Evolutionary conservation across 352 stramenopile species (phyloP), one percentile per base, ranked within the genome.

Genomic region (Phytophthora rubi): DNA sequence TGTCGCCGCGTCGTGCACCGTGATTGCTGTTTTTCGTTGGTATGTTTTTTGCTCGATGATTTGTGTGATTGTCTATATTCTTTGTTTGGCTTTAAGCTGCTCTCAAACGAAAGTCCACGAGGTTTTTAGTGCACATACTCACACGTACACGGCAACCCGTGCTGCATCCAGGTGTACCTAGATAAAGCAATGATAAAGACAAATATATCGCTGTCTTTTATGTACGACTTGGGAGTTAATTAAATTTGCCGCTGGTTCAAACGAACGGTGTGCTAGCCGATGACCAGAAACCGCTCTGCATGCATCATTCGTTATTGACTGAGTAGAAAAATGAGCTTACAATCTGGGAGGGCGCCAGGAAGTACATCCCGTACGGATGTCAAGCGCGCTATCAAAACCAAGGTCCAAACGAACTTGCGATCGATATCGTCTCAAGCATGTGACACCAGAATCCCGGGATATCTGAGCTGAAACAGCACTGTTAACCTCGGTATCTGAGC

Each of bases 101-200:
- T 30, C 26, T 30, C 26, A 30, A 30, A 30, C 26, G 3, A 30
- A 30, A 6, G 26, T 30, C 26, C 26, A 30, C 26, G 26, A 30
- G 26, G 26, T 30, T 30, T 30, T 30, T 5, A 30, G 26, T 5
- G 26, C 26, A 6, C 26, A 6, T 30, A 30, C 9, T 23, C 44
- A 51, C 37, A 21, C 6, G 13, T 59, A 12, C 39, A 71, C n/a
- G 57, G 49, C n/a, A 48, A 65, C 37, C 64, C 64, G 35, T 66
- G 57, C 57, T 71, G 35, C 39, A 65, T 71, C 55, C 47, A 66
- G 48, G 33, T 9, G 9, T 65, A 64, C 39, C 49, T 71, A 42
- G 7, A 16, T 10, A 52, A 7, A 52, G 16, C n/a, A 52, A 52
- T 23, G 37, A 61, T 0, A 42, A 62, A 53, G 16, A n/a, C 3